phyloP scores from a whole-genome alignment of 495 filamentous ascomycete genomes.

The Penicillium cinerascens region DNA sequence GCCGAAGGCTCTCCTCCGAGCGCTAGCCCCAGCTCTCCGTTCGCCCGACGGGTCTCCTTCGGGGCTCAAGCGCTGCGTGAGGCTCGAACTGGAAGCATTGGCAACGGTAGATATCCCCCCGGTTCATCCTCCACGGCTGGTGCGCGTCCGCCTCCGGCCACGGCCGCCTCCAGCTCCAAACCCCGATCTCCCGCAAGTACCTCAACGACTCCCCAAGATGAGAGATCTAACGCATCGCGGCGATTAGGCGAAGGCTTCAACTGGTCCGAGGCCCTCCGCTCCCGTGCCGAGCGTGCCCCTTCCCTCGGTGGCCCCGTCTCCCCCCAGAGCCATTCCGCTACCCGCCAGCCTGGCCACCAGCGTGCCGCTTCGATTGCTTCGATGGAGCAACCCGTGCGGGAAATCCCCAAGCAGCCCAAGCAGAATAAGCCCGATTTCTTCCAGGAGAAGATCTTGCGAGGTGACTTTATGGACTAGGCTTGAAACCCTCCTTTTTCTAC shows the following conservation, averaged over 20 bases:
- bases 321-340: constrained; percentile 19
- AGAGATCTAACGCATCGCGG: constrained; percentile 45
- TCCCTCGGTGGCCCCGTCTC: constrained; percentile 49
- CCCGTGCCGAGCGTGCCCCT: constrained; percentile 79
- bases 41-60: constrained; percentile 84
- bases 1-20: constrained; percentile 51
- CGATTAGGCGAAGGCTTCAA: constrained; percentile 87
- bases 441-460: constrained; percentile 94
- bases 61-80: constrained; percentile 82
- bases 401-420: constrained; percentile 64
- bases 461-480: constrained; percentile 91
- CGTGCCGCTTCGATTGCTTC: constrained; percentile 61
- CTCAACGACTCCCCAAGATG: constrained; percentile 35
- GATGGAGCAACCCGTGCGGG: constrained; percentile 64
- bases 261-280: constrained; percentile 90
- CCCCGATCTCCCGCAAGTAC: constrained; percentile 33
- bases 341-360: constrained; percentile 38
- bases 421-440: constrained; percentile 80
- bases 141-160: constrained; percentile 21
- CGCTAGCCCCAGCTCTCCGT: constrained; percentile 63
- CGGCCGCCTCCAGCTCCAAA: not conserved
- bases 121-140: constrained; percentile 23
- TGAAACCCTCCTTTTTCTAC: not conserved
- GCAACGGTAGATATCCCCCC: constrained; percentile 46
- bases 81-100: constrained; percentile 49